phyloP scores from a whole-genome alignment of 768 basidiomycete species.

The Leccinellum albellum region DNA sequence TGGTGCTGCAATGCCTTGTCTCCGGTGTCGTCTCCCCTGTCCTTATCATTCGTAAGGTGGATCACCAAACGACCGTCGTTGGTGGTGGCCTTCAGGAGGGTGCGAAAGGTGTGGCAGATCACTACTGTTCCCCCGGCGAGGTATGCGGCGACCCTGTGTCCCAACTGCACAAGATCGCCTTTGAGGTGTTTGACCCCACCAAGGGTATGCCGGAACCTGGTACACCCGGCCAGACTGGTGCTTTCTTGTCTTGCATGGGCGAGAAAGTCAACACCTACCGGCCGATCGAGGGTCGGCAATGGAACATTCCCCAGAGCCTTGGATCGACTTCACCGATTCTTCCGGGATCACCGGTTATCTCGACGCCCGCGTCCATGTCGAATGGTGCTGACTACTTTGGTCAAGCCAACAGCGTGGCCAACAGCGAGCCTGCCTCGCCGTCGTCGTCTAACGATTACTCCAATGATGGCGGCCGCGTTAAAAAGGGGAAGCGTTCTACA shows the following conservation, averaged over 20 bases:
- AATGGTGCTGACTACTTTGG: constrained; percentile 66
- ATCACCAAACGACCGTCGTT: constrained; percentile 83
- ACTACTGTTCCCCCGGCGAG: constrained; percentile 80
- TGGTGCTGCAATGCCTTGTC: constrained; percentile 89
- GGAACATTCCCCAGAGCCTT: constrained; percentile 50
- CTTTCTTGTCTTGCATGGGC: constrained; percentile 88
- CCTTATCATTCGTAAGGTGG: constrained; percentile 91
- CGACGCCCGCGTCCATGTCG: constrained; percentile 53
- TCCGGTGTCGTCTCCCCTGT: constrained; percentile 93
- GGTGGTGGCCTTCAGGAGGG: constrained; percentile 90
- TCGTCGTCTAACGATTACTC: constrained; percentile 62
- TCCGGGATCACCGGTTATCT: constrained; percentile 67
- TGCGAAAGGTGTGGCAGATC: constrained; percentile 78
- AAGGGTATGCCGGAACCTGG: constrained; percentile 72
- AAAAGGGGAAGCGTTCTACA: constrained; percentile 72
- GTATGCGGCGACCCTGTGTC: constrained; percentile 92
- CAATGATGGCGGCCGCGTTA: constrained; percentile 82
- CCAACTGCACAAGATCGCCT: constrained; percentile 93
- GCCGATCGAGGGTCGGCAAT: constrained; percentile 77
- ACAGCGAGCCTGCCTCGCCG: constrained; percentile 69
- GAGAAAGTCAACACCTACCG: constrained; percentile 92
- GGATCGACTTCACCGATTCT: constrained; percentile 55
- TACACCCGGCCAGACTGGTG: constrained; percentile 72
- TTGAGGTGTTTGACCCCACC: constrained; percentile 78
- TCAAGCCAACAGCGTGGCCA: constrained; percentile 34